Conservation (phyloP, 1,284 basidiomycete species). For the Pseudozyma sp. region DNA sequence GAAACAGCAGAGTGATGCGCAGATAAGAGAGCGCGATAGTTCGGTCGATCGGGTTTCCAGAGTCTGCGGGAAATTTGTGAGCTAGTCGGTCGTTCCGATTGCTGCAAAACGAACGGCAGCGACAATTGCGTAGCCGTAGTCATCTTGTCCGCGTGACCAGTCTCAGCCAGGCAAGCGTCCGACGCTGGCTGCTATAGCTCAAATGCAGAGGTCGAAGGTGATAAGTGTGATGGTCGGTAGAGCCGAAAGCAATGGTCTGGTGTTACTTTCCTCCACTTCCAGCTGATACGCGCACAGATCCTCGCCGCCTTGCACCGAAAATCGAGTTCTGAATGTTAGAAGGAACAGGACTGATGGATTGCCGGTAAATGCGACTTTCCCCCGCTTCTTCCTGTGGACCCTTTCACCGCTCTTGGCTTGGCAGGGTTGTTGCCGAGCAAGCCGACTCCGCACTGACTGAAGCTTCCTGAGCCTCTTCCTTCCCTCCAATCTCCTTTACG, state of each 20-base stretch:
- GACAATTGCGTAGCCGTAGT: slow-evolving; percentile 33
- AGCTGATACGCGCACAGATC: slow-evolving; percentile 8
- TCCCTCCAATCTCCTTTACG: background rate
- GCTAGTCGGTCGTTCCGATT: slow-evolving; percentile 2
- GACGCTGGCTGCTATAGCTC: background rate
- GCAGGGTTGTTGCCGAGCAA: background rate
- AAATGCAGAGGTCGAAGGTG: background rate
- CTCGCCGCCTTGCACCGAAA: slow-evolving; percentile 2
- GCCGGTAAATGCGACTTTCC: slow-evolving; percentile 1
- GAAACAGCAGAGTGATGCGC: slow-evolving; percentile 2
- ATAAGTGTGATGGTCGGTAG: background rate
- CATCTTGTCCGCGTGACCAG: slow-evolving; percentile 8
- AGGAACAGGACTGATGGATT: background rate
- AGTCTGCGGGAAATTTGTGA: slow-evolving; percentile 11
- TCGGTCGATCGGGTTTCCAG: slow-evolving; percentile 36
- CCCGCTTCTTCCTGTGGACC: slow-evolving; percentile 6
- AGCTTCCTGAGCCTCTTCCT: background rate
- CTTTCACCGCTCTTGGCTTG: background rate
- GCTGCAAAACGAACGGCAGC: slow-evolving; percentile 32
- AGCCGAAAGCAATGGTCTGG: background rate
- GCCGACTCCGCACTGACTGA: background rate
- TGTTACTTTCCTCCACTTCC: slow-evolving; percentile 16
- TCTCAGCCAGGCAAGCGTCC: no score
- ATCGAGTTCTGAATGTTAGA: slow-evolving; percentile 2
- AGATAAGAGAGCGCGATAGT: slow-evolving; percentile 31